Evolutionary conservation across 345 rosid genomes (phyloP), one percentile per base, ranked within the genome.

Genomic region (Heritiera fomes): DNA sequence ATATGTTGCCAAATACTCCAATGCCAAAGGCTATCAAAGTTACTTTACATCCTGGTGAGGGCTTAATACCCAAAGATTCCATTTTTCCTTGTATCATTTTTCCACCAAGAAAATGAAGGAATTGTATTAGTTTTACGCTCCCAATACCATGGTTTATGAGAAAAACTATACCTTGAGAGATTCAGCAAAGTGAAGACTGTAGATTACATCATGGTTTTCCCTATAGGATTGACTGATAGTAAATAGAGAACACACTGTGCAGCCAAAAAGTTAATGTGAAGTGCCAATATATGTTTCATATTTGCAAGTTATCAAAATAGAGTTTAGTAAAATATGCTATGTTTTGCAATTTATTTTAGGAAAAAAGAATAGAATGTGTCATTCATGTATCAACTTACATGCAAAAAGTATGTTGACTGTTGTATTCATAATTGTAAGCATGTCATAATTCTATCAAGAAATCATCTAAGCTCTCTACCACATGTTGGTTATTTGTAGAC

Each of bases 1-100:
- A 84, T 28, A 80, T 78, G 69, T 68, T 92, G 78, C 94, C 93
- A 2, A 88, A 86, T 83, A 84, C 93, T 18, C 87, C 86, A 1
- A 87, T 89, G 92, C 94, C 97, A 46, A 83, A 88, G 77, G 80
- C 86, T 47, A 79, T 90, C 78, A 75, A 66, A 61, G 86, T 85
- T 73, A 88, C 86, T 69, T 79, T 92, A 52, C 80, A 81, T 11
- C 87, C 86, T 18, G 89, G 88, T 86, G 9, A 61, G 81, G 78
- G 49, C 53, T 47, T n/a, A 60, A 8, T 40, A 55, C 40, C 20
- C 70, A 32, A 62, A 17, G 18, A 30, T 62, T 10, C 38, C 12
- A 23, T 55, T 47, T 5, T 75, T 15, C 10, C 32, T 47, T 47
- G 1, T 0, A 43, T 56, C 61, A 40, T 34, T 58, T 23, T 38